Percentiles rank a stretch among this genome's conserved stretches.
Conservation (phyloP, 2,329 filamentous ascomycete species). For the Ceratocystis cubensis region DNA sequence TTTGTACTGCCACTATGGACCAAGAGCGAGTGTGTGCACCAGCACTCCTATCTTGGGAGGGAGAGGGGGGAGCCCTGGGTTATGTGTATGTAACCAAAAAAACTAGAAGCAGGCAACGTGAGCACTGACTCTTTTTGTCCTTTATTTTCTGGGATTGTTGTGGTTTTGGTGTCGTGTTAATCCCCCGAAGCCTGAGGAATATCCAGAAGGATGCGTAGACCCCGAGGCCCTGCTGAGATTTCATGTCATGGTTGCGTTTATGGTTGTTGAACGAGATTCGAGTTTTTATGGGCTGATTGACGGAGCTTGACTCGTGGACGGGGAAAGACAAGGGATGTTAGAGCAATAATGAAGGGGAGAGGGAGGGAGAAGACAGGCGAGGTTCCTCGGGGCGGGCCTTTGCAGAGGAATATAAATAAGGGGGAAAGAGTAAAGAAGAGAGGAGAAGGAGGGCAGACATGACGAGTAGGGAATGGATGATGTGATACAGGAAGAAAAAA, state of each 20-base stretch:
- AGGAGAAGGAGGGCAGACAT: background rate
- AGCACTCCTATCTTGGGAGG: background rate
- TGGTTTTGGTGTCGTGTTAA: conserved; percentile 6
- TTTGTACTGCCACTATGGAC: background rate
- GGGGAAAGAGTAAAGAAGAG: background rate
- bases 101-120: background rate
- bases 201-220: conserved; percentile 1
- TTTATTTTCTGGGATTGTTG: background rate
- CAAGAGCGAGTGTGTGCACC: background rate
- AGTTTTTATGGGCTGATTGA: background rate
- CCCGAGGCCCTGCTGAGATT: background rate
- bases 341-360: background rate
- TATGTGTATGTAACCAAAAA: background rate
- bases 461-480: background rate
- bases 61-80: background rate
- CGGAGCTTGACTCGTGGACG: too few relatives aligned
- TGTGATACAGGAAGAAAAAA: background rate
- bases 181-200: background rate
- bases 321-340: background rate
- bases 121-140: background rate
- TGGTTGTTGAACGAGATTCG: background rate
- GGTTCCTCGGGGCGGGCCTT: background rate
- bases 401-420: background rate
- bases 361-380: background rate
- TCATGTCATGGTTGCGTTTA: background rate